Evolutionary conservation across 2,329 filamentous ascomycete species (phyloP), one percentile per base, ranked within the genome.

Genomic region (Ophiostoma australiae): DNA sequence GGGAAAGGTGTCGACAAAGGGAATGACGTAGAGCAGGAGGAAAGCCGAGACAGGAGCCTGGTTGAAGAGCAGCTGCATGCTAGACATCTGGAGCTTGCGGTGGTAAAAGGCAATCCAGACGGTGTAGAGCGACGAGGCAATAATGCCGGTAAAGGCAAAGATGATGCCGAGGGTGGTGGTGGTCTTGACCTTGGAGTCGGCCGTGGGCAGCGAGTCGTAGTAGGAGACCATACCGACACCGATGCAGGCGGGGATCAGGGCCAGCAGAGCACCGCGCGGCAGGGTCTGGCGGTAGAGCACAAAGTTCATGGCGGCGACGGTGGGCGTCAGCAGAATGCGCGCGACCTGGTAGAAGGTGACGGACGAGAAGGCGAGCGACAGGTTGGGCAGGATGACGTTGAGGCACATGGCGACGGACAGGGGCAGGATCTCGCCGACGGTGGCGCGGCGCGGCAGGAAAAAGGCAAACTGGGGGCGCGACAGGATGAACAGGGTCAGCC

Each of bases 311-410:
- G 86, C 77, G 4, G 88, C 89, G 27, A 90, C 88, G 63, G 83
- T 84, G 3, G 89, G 89, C 0, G 89, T 91, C 37, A 91, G 83
- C 15, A 91, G 81, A 72, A 91, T 89, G 33, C 89, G 85, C 4
- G 87, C 88, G 68, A 91, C 85, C 78, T 91, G 89, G 78, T 91
- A 91, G 77, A 91, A 91, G 61, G 88, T 89, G 61, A 91, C 86
- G 69, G 85, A 86, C 31, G 88, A 90, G 77, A 87, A 90, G 39
- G 89, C 88, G 63, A 91, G 81, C 1, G 87, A 90, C 7, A 90
- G 80, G 76, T 91, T 91, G 11, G 88, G 88, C 11, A 91, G 81
- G 73, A 91, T 87, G 76, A 91, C 88, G 78, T 91, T 91, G 72
- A 89, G 81, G 69, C 86, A 84, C 89, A 91, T 91, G 76, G 87